Percentiles rank a stretch among this genome's conserved stretches.
Evolutionary conservation across 2,329 filamentous ascomycete genomes (phyloP).

Genomic region (Arthrobotrys entomopaga): DNA sequence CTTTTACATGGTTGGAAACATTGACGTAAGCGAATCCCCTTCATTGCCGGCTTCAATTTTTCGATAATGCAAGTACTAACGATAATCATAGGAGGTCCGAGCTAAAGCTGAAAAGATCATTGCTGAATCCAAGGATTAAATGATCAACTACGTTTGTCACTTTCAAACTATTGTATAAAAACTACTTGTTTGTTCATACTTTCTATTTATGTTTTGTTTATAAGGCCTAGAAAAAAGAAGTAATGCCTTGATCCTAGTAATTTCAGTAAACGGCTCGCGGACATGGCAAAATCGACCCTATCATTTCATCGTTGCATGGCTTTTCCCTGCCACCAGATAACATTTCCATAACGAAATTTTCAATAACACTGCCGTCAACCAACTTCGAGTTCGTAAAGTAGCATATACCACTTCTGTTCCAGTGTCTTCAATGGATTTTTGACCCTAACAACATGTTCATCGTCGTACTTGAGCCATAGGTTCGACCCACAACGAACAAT

Average conservation of each 20-base stretch:
- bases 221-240: slow-evolving; percentile 45
- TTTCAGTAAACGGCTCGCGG: no score
- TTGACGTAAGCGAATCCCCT: slow-evolving; percentile 67
- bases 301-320: no score
- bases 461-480: slow-evolving; percentile 43
- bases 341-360: no score
- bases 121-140: slow-evolving; percentile 70
- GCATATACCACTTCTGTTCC: slow-evolving; percentile 31
- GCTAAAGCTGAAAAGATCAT: slow-evolving; percentile 99
- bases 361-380: no score
- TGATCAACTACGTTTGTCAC: slow-evolving; percentile 17
- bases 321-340: no score
- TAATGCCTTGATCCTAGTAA: no score
- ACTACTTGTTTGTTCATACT: slow-evolving; percentile 10
- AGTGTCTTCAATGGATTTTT: slow-evolving; percentile 11
- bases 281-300: no score
- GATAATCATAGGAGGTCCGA: slow-evolving; percentile 71
- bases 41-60: background rate
- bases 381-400: slow-evolving; percentile 24
- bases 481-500: slow-evolving; percentile 15
- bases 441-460: slow-evolving; percentile 12
- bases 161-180: slow-evolving; percentile 38
- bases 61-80: slow-evolving; percentile 11
- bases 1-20: slow-evolving; percentile 98
- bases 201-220: slow-evolving; percentile 29